Evolutionary conservation across 768 basidiomycete species (phyloP).

Genomic region (Sarcomyxa edulis): DNA sequence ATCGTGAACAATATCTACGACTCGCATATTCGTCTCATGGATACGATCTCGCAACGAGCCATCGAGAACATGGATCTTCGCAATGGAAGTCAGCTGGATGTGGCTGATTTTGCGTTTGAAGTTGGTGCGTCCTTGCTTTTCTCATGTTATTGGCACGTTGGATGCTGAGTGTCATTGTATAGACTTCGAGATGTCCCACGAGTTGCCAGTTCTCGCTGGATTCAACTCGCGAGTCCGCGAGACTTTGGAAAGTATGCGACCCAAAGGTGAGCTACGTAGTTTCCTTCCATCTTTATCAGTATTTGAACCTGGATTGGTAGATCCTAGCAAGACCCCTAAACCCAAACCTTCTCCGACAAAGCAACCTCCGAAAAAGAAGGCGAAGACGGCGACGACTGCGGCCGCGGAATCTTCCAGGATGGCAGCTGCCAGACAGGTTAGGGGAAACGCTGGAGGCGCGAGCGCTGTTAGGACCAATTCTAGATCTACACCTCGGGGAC

Average conservation of each 20-base stretch:
- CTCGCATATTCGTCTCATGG: constrained; percentile 11
- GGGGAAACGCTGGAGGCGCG: no score
- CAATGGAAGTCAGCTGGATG: constrained; percentile 7
- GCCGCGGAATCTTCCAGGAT: no score
- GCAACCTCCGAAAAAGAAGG: no score
- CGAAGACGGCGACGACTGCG: no score
- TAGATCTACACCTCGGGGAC: no score
- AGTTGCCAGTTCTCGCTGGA: constrained; percentile 2
- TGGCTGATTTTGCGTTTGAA: constrained; percentile 12
- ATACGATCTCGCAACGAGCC: constrained; percentile 9
- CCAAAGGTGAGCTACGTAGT: background rate
- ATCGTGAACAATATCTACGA: constrained; percentile 14
- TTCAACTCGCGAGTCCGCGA: constrained; percentile 4
- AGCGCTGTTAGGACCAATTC: no score
- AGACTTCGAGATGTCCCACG: constrained; percentile 4
- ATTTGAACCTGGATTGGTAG: background rate
- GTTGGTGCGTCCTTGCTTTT: constrained; percentile 8
- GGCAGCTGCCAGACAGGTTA: no score
- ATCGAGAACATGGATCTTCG: constrained; percentile 10
- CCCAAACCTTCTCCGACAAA: no score
- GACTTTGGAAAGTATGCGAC: background rate
- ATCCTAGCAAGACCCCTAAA: background rate
- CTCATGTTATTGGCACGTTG: background rate
- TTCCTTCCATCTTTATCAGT: background rate
- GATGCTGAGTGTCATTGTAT: background rate